These are phyloP conservation scores for Mortierella sp. DNA, from an alignment of 371 early-diverging fungal genomes.

Conservation along the genomic window DNA sequence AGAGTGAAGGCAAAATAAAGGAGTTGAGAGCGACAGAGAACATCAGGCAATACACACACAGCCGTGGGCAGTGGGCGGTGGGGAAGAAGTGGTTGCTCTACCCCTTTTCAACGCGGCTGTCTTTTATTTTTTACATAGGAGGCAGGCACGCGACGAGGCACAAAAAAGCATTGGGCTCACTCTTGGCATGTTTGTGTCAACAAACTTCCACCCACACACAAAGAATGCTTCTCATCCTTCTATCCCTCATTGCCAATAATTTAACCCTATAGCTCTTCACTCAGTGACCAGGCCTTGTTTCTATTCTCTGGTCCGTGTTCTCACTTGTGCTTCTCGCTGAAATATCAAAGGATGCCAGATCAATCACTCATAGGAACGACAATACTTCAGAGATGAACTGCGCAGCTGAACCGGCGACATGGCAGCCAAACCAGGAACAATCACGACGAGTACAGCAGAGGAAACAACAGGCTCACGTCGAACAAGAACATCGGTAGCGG, in stretches of 20 bases:
- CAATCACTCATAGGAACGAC: no score
- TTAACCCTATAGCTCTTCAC: neutral
- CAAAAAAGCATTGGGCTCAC: neutral
- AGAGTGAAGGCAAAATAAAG: neutral
- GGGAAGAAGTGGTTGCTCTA: neutral
- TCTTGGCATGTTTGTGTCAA: neutral
- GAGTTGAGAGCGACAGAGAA: neutral
- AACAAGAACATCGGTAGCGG: no score
- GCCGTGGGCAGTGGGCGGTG: neutral
- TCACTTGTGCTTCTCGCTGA: no score
- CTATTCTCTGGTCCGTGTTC: no score
- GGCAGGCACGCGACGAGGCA: neutral
- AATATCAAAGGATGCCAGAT: no score
- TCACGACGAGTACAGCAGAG: no score
- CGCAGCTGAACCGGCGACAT: no score
- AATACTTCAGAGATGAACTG: no score
- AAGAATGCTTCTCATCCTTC: neutral
- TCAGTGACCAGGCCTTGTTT: no score
- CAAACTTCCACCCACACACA: neutral
- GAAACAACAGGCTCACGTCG: no score
- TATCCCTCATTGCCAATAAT: neutral
- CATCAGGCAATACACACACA: neutral
- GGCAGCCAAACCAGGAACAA: no score
- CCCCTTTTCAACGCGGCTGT: neutral
- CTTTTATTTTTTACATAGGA: neutral